A percentile compares a stretch with the other conserved stretches of the same genome.
Conservation (phyloP, 306 rosid species). For the Inga oerstediana region DNA sequence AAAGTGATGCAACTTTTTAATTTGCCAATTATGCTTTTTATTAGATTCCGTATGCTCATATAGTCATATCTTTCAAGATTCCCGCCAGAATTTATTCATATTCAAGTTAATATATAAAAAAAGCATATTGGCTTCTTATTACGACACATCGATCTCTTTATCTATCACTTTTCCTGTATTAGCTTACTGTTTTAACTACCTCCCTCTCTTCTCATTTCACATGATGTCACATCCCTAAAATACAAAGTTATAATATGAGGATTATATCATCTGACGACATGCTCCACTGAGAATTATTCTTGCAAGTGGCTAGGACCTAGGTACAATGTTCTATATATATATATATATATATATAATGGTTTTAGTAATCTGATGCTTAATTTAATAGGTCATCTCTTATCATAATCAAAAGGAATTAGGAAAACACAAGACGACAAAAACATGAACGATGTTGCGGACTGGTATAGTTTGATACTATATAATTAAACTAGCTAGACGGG, state of each 20-base stretch:
- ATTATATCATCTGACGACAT: background rate
- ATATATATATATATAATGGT: background rate
- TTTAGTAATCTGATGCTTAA: background rate
- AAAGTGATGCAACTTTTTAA: conserved; percentile 1
- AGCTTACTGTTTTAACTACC: background rate
- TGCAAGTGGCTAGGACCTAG: background rate
- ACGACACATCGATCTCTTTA: background rate
- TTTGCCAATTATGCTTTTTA: conserved; percentile 6
- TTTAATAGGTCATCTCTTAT: background rate
- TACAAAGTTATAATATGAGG: background rate
- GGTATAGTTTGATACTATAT: no score
- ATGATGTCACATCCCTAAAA: background rate
- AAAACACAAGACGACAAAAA: background rate
- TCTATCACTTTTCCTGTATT: background rate
- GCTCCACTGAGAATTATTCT: background rate
- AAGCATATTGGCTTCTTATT: background rate
- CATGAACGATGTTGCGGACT: background rate
- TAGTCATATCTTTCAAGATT: conserved; percentile 8
- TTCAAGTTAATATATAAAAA: background rate
- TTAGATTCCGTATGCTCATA: background rate
- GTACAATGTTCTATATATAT: no score
- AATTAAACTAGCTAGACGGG: no score
- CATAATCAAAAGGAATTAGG: background rate
- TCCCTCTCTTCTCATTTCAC: background rate
- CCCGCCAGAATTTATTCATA: background rate